These are phyloP conservation scores for Cryomyces minteri DNA, from an alignment of 495 filamentous ascomycete species.

Conservation along the genomic window DNA sequence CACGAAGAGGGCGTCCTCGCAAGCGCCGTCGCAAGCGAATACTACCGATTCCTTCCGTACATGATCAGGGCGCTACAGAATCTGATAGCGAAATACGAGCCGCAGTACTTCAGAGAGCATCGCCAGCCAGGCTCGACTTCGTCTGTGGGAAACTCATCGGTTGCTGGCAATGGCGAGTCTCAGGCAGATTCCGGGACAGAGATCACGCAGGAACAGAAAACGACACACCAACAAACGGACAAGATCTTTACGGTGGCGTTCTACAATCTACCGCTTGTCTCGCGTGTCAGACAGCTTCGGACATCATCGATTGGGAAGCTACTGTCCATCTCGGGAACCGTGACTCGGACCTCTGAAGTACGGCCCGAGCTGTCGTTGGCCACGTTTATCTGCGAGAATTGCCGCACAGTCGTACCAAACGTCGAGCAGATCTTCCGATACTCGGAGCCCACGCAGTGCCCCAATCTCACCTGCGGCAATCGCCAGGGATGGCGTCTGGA, in stretches of 20 bases:
- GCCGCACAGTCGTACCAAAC: conserved; percentile 61
- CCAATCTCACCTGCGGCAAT: conserved; percentile 81
- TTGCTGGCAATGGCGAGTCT: conserved; percentile 44
- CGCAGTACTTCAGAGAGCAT: conserved; percentile 82
- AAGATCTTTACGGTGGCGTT: conserved; percentile 90
- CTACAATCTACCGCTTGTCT: conserved; percentile 91
- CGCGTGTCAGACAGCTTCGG: conserved; percentile 71
- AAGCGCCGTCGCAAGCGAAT: conserved; percentile 67
- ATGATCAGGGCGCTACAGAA: conserved; percentile 80
- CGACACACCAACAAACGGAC: conserved; percentile 87
- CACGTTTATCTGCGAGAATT: conserved; percentile 83
- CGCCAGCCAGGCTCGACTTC: conserved; percentile 49
- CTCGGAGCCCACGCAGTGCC: conserved; percentile 90
- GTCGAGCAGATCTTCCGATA: conserved; percentile 97
- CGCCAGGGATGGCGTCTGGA: conserved; percentile 81
- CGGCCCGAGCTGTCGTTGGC: conserved; percentile 81
- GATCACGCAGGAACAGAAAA: conserved; percentile 37
- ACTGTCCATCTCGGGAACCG: conserved; percentile 87
- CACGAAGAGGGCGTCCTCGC: conserved; percentile 50
- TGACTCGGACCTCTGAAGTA: conserved; percentile 92
- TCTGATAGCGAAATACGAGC: conserved; percentile 83
- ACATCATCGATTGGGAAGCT: conserved; percentile 85
- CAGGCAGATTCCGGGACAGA: conserved; percentile 31
- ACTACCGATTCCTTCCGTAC: conserved; percentile 91
- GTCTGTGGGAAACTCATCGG: conserved; percentile 40